These are phyloP conservation scores for Candida glucosophila DNA, from an alignment of 1,139 yeast genomes.

Conservation along the genomic window DNA sequence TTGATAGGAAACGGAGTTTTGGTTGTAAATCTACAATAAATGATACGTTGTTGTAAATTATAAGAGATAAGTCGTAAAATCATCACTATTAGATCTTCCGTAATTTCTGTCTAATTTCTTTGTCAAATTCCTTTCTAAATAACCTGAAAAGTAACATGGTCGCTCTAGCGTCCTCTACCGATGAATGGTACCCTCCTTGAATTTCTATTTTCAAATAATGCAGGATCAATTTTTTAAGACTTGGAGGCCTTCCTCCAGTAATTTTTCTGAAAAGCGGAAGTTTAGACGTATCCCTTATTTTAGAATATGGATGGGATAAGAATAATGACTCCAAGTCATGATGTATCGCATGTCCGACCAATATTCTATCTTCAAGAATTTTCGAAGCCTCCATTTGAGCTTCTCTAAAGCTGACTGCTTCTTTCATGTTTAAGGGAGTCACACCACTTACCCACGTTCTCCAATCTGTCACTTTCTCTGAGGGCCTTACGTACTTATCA, in stretches of 20 bases:
- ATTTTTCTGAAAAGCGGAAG: constrained; percentile 50
- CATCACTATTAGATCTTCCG: background rate
- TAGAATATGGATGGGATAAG: constrained; percentile 56
- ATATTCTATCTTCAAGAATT: constrained; percentile 39
- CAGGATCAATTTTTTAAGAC: constrained; percentile 56
- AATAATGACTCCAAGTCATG: constrained; percentile 67
- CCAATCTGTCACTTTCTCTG: constrained; percentile 77
- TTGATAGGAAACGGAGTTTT: too few relatives aligned
- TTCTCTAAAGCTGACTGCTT: constrained; percentile 56
- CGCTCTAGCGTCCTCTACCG: constrained; percentile 86
- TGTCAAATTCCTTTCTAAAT: constrained; percentile 55
- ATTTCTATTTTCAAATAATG: constrained; percentile 54
- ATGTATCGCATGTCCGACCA: constrained; percentile 81
- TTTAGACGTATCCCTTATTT: constrained; percentile 68
- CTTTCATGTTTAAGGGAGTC: constrained; percentile 55
- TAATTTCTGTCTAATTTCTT: constrained; percentile 5
- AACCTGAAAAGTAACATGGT: constrained; percentile 71
- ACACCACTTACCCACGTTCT: constrained; percentile 94
- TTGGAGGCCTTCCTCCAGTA: constrained; percentile 62
- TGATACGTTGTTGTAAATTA: background rate
- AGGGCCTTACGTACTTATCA: constrained; percentile 71
- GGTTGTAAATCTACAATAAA: background rate
- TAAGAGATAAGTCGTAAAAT: background rate
- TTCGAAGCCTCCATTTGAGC: constrained; percentile 55
- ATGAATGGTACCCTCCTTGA: constrained; percentile 73